phyloP scores from a whole-genome alignment of 2,329 filamentous ascomycete species.

The Fusarium subglutinans region DNA sequence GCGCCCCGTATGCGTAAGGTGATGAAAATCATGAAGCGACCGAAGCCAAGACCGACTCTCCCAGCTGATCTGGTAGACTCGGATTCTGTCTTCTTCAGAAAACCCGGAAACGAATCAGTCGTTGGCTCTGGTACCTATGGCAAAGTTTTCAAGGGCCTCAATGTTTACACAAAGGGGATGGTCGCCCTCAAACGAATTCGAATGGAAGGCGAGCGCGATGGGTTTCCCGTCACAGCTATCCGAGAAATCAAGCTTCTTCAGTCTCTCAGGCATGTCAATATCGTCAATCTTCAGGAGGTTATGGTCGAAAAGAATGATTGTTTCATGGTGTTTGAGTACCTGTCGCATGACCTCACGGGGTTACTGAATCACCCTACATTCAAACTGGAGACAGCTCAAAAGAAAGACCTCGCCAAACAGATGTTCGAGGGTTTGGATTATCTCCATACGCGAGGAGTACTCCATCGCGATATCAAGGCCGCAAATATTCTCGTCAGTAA shows the following conservation, averaged over 20 bases:
- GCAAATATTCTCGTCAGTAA: conserved; percentile 96
- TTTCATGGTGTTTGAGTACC: conserved; percentile 99
- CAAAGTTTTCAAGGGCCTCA: conserved; percentile 92
- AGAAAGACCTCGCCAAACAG: conserved; percentile 92
- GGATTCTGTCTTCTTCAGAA: conserved; percentile 92
- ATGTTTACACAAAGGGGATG: conserved; percentile 86
- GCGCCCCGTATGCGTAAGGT: conserved; percentile 68
- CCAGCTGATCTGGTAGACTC: conserved; percentile 78
- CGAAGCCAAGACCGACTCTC: conserved; percentile 76
- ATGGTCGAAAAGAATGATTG: conserved; percentile 99
- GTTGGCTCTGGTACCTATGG: conserved; percentile 96
- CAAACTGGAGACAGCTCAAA: conserved; percentile 82
- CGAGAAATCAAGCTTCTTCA: conserved; percentile 93
- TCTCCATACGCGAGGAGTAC: conserved; percentile 88
- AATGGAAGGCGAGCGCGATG: conserved; percentile 92
- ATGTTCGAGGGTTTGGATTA: conserved; percentile 95
- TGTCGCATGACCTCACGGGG: conserved; percentile 95
- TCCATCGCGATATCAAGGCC: conserved; percentile 98
- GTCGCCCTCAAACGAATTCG: conserved; percentile 91
- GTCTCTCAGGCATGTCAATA: conserved; percentile 81
- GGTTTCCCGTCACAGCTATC: conserved; percentile 89
- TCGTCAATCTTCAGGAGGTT: conserved; percentile 85
- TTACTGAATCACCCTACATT: conserved; percentile 95
- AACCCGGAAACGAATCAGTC: conserved; percentile 97
- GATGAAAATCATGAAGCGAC: conserved; percentile 73